Base-by-base conservation (phyloP, 2,329 filamentous ascomycete species). In the Daldinia eschscholtzii region DNA sequence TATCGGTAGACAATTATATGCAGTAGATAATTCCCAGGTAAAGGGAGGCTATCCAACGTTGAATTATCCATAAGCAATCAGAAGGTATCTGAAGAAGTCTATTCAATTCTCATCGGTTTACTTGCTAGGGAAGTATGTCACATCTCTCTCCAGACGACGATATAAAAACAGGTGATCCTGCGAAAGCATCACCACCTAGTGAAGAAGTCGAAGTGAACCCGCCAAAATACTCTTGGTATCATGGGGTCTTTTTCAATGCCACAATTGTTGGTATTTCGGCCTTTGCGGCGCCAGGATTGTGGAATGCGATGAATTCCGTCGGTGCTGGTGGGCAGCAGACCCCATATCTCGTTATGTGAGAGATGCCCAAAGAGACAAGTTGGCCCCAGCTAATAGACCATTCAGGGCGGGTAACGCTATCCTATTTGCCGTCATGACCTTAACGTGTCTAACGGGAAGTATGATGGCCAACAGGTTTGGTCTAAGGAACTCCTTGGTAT, bases 221-320 rank as follows among this genome's bases (percentile, higher is more conserved):
- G 30, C 46, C 61, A n/a, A 63, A 30, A 30, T 63, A 63, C 30
- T 28, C 33, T 18, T 63, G 61, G 61, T 57, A 57, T 20, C 61
- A 53, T 23, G 61, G 61, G n/a, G 61, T 63, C 20, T 57, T 57
- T 13, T 63, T 63, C 33, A 63, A 63, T 12, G 61, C 61, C 5
- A 63, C 61, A 6, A 50, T 63, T n/a, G 52, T 63, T 26, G 61
- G 61, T 12, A 63, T 63, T 42, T 57, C 61, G 15, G 52, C 61
- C 3, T 63, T 63, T 52, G 53, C 53, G n/a, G 53, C 61, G 4
- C 42, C 61, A 23, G 61, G 61, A 30, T 23, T 63, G 52, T 63
- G 61, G 61, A 63, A 63, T 35, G 61, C 61, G 10, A 63, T 63
- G 61, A 63, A 63, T 12, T 63, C 61, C 2, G 61, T 63, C 12